Base-by-base conservation (phyloP, 257 asterid species). In the Solanum virginianum region DNA sequence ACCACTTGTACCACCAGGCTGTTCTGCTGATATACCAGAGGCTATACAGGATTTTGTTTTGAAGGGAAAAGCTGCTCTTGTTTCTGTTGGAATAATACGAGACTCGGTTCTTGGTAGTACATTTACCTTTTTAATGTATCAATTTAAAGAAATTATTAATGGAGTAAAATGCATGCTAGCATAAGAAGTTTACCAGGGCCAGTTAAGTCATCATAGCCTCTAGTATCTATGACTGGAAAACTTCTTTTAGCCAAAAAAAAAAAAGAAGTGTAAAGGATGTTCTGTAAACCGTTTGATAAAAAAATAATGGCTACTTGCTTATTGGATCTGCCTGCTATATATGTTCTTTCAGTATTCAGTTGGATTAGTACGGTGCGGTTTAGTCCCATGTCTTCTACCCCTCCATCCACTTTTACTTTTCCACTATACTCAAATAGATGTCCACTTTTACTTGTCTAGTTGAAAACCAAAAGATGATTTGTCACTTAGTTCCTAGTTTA, bases 1-100 rank as follows among this genome's bases (percentile, higher is more conserved):
- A 87, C 93, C 98, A 36, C 90, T 97, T 90, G 91, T 88, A 84
- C 99, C 99, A 62, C 97, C 97, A 53, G 95, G 98, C 20, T 94
- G 98, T 90, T 90, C 98, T 85, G 86, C 92, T 83, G 98, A 93
- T 45, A 90, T 86, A 81, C 96, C 96, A 57, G 98, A 93, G 29
- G 89, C 95, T 83, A 88, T 90, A 72, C 89, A 89, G 70, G 97
- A 94, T 70, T 94, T 95, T 87, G 89, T 93, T 85, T 85, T 91
- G 88, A 92, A 92, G 90, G 98, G 94, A 88, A 91, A 88, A 91
- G 95, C 97, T 87, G 98, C 98, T 43, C 97, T 97, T 89, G 91
- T 92, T 51, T 94, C 99, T 85, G 99, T 97, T 80, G 99, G 97
- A 87, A 93, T 97, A 88, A 88, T 95, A 70, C 92, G 97, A 89